Base-by-base conservation (phyloP, 208 protist species). In the Crithidia thermophila region DNA sequence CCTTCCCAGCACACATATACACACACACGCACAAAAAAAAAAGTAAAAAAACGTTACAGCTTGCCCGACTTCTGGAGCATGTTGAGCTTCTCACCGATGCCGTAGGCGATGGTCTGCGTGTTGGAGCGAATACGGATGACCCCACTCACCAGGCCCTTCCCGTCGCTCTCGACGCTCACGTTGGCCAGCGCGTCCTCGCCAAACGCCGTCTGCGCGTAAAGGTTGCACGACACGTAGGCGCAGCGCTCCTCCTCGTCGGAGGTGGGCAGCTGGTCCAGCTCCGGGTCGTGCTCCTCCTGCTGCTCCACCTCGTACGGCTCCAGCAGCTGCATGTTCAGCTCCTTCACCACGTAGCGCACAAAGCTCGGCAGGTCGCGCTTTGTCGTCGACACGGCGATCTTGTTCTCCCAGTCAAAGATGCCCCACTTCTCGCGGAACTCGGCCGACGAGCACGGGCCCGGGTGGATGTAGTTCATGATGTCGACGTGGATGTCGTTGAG, bases 321-420 rank as follows among this genome's bases (percentile, higher is more conserved):
- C 42, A 91, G 68, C 51, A 90, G 72, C 59, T 88, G 55, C 98
- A 99, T 99, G 75, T 99, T 99, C 18, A 98, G 97, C 47, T 90
- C 68, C 37, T 83, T 74, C 30, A 88, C 77, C 10, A 99, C 90
- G 79, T 96, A 88, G 33, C 95, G 62, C 34, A 99, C 74, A 72
- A 98, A 99, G 56, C 91, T 82, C 9, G 85, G 57, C 8, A 99
- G 42, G 51, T 78, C 72, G 37, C 83, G 76, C 49, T 93, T 90
- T 28, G 81, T 77, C 16, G 96, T 98, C n/a, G 88, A 88, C 3
- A 98, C 87, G 42, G 79, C 78, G 10, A 99, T 91, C 69, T 98
- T 98, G 85, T 99, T 99, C 84, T 99, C 98, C 98, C 98, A 99
- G 74, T 99, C 98, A 67, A 99, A 99, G 77, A 98, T 95, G 34